Base-by-base conservation (phyloP, 306 rosid genomes). In the Vicia sativa region DNA sequence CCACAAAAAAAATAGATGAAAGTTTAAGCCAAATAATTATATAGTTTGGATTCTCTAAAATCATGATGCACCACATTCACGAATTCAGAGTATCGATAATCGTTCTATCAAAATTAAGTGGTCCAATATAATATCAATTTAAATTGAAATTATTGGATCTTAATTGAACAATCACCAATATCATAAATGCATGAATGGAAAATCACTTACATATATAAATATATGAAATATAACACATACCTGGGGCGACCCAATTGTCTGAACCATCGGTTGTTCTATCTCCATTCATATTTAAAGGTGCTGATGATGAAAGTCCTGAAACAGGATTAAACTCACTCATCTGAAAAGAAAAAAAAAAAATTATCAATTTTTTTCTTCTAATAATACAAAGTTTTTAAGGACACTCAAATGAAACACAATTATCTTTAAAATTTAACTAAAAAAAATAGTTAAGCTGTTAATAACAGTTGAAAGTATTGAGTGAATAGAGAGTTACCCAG, bases 401-500 rank as follows among this genome's bases (percentile, higher is more conserved):
- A 25, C 8, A 26, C 9, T 4, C 15, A 35, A 14, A 49, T 19
- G 55, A 44, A 1, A 3, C n/a, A 50, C 6, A 49, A 50, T 15
- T 25, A 11, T 10, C 16, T 48, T 50, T 21, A 21, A 21, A 21
- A 2, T 21, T 18, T 3, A 4, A 21, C 14, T n/a, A 16, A 13
- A 18, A 61, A 18, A 5, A 12, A 34, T n/a, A n/a, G n/a, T 71
- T 38, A 42, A 42, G 26, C 45, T 39, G 5, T 43, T n/a, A 53
- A 12, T 65, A 46, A 74, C 31, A 35, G 38, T 19, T 29, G 13
- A 67, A 29, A 11, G 8, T 7, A 11, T 35, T 21, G 10, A 49
- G 53, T 26, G 37, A 63, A 58, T 41, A 64, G 21, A 54, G 52
- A 44, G 42, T 49, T 85, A 93, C 99, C 99, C 95, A 90, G 92